These are phyloP conservation scores for Kwoniella pini DNA, from an alignment of 768 basidiomycete species.

Conservation along the genomic window DNA sequence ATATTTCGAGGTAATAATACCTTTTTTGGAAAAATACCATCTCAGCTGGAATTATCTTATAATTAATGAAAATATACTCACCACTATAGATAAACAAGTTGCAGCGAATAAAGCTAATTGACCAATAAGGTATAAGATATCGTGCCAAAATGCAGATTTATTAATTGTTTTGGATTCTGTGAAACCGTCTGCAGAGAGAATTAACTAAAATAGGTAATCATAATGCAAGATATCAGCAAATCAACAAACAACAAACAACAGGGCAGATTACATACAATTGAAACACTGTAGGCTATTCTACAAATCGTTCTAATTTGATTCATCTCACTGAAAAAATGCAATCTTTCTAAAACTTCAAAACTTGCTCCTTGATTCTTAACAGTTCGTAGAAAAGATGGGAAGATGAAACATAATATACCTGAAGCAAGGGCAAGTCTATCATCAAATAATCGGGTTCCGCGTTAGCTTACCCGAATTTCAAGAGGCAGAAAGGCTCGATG, in stretches of 20 bases:
- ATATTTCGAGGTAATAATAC: constrained; percentile 44
- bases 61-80: constrained; percentile 15
- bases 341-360: constrained; percentile 36
- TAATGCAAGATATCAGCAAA: too few species aligned
- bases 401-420: constrained; percentile 21
- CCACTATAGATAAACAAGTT: constrained; percentile 32
- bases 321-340: constrained; percentile 41
- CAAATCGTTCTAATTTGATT: constrained; percentile 33
- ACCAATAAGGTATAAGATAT: constrained; percentile 25
- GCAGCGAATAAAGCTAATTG: constrained; percentile 26
- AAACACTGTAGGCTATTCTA: constrained; percentile 26
- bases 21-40: neutral
- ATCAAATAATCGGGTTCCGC: too few species aligned
- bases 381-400: constrained; percentile 32
- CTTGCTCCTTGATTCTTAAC: constrained; percentile 30
- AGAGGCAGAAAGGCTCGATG: too few species aligned
- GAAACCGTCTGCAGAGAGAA: constrained; percentile 29
- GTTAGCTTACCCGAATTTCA: too few species aligned
- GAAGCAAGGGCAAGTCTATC: constrained; percentile 31
- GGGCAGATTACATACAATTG: constrained; percentile 26
- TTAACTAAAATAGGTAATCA: constrained; percentile 5
- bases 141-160: constrained; percentile 20
- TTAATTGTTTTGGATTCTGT: constrained; percentile 24
- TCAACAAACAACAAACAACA: neutral
- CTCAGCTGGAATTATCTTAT: neutral